Evolutionary conservation across 805 yeast genomes (phyloP).

Genomic region (Pichia occidentalis): DNA sequence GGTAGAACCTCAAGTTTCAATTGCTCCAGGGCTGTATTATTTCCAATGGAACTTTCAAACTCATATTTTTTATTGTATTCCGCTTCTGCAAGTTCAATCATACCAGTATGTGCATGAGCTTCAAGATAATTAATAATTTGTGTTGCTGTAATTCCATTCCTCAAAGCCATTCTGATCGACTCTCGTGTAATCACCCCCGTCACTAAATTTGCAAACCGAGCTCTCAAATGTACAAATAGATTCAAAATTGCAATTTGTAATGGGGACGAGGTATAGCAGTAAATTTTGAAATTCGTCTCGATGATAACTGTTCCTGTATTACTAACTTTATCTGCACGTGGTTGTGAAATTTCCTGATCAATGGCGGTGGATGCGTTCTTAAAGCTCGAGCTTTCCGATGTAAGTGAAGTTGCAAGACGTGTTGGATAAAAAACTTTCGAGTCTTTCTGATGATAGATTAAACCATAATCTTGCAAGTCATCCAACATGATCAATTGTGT

Average conservation of each 20-base stretch:
- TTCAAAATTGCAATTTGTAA: conserved; percentile 89
- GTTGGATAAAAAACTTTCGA: conserved; percentile 80
- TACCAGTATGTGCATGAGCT: conserved; percentile 90
- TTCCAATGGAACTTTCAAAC: conserved; percentile 43
- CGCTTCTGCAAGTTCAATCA: conserved; percentile 70
- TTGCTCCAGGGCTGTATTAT: conserved; percentile 33
- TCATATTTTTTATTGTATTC: conserved; percentile 60
- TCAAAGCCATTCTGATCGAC: conserved; percentile 75
- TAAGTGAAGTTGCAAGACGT: conserved; percentile 78
- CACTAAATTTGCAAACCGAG: conserved; percentile 87
- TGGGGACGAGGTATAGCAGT: conserved; percentile 91
- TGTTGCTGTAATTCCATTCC: conserved; percentile 89
- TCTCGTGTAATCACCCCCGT: conserved; percentile 92
- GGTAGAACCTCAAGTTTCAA: conserved; percentile 65
- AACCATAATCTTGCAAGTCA: conserved; percentile 86
- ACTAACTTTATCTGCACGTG: conserved; percentile 17
- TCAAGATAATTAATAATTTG: conserved; percentile 86
- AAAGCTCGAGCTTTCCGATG: conserved; percentile 71
- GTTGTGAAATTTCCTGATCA: conserved; percentile 49
- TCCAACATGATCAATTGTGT: conserved; percentile 84
- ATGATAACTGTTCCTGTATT: conserved; percentile 67
- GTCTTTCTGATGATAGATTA: conserved; percentile 53
- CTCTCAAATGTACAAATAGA: conserved; percentile 75
- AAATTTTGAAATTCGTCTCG: conserved; percentile 89
- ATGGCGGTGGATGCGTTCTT: conserved; percentile 71